Conservation (phyloP, 768 basidiomycete species). For the Boletales sp. region DNA sequence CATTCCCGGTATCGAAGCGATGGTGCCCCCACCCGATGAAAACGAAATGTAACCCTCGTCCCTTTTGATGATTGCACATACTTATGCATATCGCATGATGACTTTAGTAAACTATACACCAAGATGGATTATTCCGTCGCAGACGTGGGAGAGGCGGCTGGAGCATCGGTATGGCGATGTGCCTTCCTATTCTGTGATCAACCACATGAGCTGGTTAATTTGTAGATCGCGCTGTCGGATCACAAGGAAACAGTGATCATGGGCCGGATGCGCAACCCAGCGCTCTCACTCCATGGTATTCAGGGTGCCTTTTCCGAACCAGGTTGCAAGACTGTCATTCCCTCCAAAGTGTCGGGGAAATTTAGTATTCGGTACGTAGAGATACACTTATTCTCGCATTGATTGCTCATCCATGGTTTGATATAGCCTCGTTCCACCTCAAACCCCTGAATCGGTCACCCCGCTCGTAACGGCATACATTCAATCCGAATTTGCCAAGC, state of each 20-base stretch:
- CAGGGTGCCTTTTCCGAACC: slow-evolving; percentile 88
- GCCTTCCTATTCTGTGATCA: neutral
- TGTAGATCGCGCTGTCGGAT: slow-evolving; percentile 59
- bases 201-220: neutral
- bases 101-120: slow-evolving; percentile 60
- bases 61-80: neutral
- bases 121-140: slow-evolving; percentile 65
- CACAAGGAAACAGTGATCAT: slow-evolving; percentile 82
- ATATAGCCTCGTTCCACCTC: slow-evolving; percentile 74
- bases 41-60: slow-evolving; percentile 56
- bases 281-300: slow-evolving; percentile 90
- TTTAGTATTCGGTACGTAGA: slow-evolving; percentile 84
- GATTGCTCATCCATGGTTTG: neutral
- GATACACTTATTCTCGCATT: neutral
- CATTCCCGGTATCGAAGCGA: slow-evolving; percentile 83
- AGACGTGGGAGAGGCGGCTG: slow-evolving; percentile 75
- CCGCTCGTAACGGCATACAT: slow-evolving; percentile 70
- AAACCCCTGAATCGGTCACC: slow-evolving; percentile 72
- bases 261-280: slow-evolving; percentile 91
- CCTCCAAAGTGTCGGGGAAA: slow-evolving; percentile 83
- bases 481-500: slow-evolving; percentile 75
- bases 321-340: slow-evolving; percentile 91
- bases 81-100: neutral
- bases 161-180: slow-evolving; percentile 41
- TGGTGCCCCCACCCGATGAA: slow-evolving; percentile 69